Conservation (phyloP, 306 rosid species). For the Canavalia ensiformis region DNA sequence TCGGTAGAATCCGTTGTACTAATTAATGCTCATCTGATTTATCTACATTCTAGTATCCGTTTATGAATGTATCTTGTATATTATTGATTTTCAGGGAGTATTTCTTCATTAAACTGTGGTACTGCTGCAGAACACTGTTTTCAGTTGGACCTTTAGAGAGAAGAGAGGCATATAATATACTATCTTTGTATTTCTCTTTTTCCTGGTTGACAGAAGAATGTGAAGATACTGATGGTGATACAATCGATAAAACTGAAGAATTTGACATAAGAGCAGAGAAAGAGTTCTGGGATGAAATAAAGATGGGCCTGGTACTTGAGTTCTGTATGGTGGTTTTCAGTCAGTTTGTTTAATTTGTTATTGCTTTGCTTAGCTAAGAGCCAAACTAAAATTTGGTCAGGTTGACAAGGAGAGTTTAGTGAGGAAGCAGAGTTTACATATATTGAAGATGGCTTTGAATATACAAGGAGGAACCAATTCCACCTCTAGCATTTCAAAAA, state of each 20-base stretch:
- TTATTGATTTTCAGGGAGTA: conserved; percentile 67
- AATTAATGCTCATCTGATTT: conserved; percentile 41
- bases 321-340: conserved; percentile 41
- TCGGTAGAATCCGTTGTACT: conserved; percentile 61
- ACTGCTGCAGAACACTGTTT: conserved; percentile 80
- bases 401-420: conserved; percentile 86
- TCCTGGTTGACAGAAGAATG: conserved; percentile 59
- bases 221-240: conserved; percentile 57
- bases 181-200: conserved; percentile 80
- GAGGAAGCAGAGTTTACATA: conserved; percentile 88
- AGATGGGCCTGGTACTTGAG: conserved; percentile 82
- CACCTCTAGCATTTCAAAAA: conserved; percentile 52
- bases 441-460: conserved; percentile 67
- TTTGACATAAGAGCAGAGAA: conserved; percentile 76
- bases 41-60: conserved; percentile 32
- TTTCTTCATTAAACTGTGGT: conserved; percentile 80
- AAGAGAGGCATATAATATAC: conserved; percentile 83
- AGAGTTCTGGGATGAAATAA: conserved; percentile 88
- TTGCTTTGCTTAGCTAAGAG: conserved; percentile 43
- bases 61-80: conserved; percentile 48
- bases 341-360: conserved; percentile 43
- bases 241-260: conserved; percentile 47
- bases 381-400: conserved; percentile 56
- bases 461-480: conserved; percentile 53
- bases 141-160: conserved; percentile 80